Evolutionary conservation across 2,329 filamentous ascomycete species (phyloP).

Genomic region (Chrysoporthe cubensis): DNA sequence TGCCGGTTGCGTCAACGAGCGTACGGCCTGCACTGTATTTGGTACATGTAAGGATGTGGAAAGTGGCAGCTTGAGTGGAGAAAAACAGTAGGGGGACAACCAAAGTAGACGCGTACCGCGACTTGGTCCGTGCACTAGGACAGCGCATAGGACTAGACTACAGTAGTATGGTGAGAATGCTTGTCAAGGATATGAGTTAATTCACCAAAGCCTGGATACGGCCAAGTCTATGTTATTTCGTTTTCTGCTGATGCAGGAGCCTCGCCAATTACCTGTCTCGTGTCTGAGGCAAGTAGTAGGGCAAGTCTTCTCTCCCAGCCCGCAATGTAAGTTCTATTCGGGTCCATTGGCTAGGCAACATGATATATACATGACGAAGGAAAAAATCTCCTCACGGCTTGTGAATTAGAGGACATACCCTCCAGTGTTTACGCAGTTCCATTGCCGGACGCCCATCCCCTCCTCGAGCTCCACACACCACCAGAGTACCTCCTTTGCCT

Average conservation of each 20-base stretch:
- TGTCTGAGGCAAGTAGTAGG: not conserved
- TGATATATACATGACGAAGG: not conserved
- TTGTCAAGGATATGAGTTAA: not conserved
- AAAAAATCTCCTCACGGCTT: not conserved
- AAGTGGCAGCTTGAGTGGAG: slow-evolving; percentile 25
- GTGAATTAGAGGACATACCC: slow-evolving; percentile 64
- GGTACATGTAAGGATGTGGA: slow-evolving; percentile 15
- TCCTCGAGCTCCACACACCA: slow-evolving; percentile 98
- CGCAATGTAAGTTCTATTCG: not conserved
- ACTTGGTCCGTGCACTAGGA: slow-evolving; percentile 22
- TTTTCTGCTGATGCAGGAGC: not conserved
- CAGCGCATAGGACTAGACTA: not conserved
- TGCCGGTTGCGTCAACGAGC: slow-evolving; percentile 19
- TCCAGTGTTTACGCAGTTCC: slow-evolving; percentile 70
- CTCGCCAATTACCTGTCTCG: not conserved
- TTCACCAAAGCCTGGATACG: not conserved
- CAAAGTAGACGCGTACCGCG: slow-evolving; percentile 25
- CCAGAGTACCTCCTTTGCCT: slow-evolving; percentile 92
- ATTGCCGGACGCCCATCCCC: slow-evolving; percentile 75
- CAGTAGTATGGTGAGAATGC: not conserved
- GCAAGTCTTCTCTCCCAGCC: not conserved
- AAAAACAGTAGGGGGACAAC: slow-evolving; percentile 22
- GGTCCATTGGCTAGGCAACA: slow-evolving; percentile 2
- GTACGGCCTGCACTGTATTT: slow-evolving; percentile 5
- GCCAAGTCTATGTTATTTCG: not conserved